Percentiles rank a stretch among this genome's conserved stretches.
Evolutionary conservation across 768 basidiomycete genomes (phyloP).

Genomic region (Artomyces pyxidatus): DNA sequence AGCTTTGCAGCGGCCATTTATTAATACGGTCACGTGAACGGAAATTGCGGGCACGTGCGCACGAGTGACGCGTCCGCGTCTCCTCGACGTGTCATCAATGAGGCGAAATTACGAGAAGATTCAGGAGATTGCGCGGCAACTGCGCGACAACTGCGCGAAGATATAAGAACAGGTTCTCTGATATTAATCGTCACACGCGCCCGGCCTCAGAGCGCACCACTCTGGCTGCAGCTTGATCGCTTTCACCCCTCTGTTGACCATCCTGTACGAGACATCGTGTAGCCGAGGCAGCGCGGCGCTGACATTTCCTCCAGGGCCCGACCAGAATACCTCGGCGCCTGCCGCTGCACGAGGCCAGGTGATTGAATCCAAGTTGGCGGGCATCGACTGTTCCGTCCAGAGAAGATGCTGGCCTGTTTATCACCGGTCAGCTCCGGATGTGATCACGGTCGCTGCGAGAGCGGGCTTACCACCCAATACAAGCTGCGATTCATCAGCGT

Average conservation of each 20-base stretch:
- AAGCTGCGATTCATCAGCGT: constrained; percentile 16
- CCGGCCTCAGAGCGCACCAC: constrained; percentile 33
- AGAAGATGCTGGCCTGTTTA: constrained; percentile 26
- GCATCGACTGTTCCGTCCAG: constrained; percentile 31
- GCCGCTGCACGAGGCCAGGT: constrained; percentile 31
- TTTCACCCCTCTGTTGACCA: constrained; percentile 26
- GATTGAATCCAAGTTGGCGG: constrained; percentile 26
- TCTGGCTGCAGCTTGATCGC: constrained; percentile 31
- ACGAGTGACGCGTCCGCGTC: too few relatives aligned
- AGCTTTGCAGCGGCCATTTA: too few relatives aligned
- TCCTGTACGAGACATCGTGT: constrained; percentile 28
- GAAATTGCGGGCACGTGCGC: too few relatives aligned
- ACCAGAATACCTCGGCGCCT: constrained; percentile 34
- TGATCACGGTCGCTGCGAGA: too few relatives aligned
- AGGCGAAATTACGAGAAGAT: too few relatives aligned
- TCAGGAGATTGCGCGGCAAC: too few relatives aligned
- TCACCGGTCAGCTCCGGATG: too few relatives aligned
- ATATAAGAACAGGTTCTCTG: too few relatives aligned
- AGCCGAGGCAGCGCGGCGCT: constrained; percentile 26
- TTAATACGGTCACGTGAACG: too few relatives aligned
- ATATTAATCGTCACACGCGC: constrained; percentile 16
- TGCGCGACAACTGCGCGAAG: too few relatives aligned
- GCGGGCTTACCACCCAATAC: constrained; percentile 31
- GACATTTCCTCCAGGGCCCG: constrained; percentile 25
- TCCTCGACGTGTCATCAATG: too few relatives aligned